phyloP scores from a whole-genome alignment of 2,329 filamentous ascomycete species.

The Arthrinium puccinioides region DNA sequence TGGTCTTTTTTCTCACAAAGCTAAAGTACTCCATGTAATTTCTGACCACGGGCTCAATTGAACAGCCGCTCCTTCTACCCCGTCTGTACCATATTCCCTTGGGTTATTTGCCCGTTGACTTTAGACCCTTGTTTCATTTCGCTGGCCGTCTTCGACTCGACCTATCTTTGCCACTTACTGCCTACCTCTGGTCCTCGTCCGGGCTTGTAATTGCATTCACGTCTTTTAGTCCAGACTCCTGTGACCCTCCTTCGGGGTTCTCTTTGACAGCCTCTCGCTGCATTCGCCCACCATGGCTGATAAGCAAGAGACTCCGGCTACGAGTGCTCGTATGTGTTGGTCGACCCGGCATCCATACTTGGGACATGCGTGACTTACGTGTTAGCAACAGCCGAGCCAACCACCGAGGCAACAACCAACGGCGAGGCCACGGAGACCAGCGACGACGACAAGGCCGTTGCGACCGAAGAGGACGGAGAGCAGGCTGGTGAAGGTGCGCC shows the following conservation, averaged over 20 bases:
- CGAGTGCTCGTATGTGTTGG: slow-evolving; percentile 16
- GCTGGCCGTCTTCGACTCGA: slow-evolving; percentile 12
- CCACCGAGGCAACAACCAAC: slow-evolving; percentile 14
- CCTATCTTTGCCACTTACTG: slow-evolving; percentile 8
- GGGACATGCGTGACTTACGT: slow-evolving; percentile 4
- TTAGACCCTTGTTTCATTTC: slow-evolving; percentile 9
- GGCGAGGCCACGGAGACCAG: slow-evolving; percentile 12
- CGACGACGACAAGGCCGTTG: slow-evolving; percentile 12
- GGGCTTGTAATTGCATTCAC: slow-evolving; percentile 6
- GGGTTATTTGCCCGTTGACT: slow-evolving; percentile 14
- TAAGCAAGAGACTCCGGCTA: slow-evolving; percentile 16
- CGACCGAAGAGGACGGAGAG: slow-evolving; percentile 16
- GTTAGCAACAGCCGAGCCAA: slow-evolving; percentile 7
- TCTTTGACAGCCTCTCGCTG: no score
- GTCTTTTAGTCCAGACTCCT: no score
- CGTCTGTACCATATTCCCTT: slow-evolving; percentile 21
- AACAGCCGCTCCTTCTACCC: slow-evolving; percentile 16
- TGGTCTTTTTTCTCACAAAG: background rate
- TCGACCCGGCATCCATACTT: background rate
- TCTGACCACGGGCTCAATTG: slow-evolving; percentile 11
- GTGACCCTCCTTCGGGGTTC: no score
- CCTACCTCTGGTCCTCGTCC: slow-evolving; percentile 2
- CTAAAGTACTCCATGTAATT: slow-evolving; percentile 6
- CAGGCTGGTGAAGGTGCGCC: slow-evolving; percentile 18
- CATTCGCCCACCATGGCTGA: slow-evolving; percentile 18